These are phyloP conservation scores for Gliomastix tumulicola DNA, from an alignment of 2,329 filamentous ascomycete species.

Conservation along the genomic window DNA sequence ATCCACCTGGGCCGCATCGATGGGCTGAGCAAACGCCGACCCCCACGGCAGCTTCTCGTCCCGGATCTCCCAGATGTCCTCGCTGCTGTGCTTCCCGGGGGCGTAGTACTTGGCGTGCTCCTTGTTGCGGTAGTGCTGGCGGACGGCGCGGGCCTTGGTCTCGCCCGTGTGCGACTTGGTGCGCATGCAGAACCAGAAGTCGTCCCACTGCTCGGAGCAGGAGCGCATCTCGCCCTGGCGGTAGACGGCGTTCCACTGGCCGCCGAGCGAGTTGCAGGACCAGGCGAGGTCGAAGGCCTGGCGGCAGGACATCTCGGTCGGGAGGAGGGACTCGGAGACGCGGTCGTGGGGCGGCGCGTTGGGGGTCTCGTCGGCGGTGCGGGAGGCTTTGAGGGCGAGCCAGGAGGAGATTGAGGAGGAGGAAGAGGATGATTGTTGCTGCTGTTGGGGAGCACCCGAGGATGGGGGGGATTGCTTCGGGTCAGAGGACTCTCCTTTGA, in stretches of 20 bases:
- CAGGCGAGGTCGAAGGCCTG: slow-evolving; percentile 88
- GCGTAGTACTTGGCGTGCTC: slow-evolving; percentile 61
- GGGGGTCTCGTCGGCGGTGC: slow-evolving; percentile 9
- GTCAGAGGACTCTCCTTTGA: slow-evolving; percentile 12
- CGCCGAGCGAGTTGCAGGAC: slow-evolving; percentile 86
- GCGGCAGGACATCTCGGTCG: slow-evolving; percentile 80
- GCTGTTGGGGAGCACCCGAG: slow-evolving; percentile 6
- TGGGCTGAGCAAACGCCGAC: slow-evolving; percentile 33
- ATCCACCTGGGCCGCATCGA: slow-evolving; percentile 26
- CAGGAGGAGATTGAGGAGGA: slow-evolving; percentile 16
- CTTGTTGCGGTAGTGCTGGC: slow-evolving; percentile 61
- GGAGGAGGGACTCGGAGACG: slow-evolving; percentile 64
- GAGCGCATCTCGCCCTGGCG: slow-evolving; percentile 70
- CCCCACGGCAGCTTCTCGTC: slow-evolving; percentile 48
- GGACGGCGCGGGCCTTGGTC: slow-evolving; percentile 54
- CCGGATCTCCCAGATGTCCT: slow-evolving; percentile 83
- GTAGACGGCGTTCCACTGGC: slow-evolving; percentile 89
- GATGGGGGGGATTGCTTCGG: not conserved
- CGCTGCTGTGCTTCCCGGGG: slow-evolving; percentile 61
- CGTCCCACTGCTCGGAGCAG: slow-evolving; percentile 81
- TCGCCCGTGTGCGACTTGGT: slow-evolving; percentile 56
- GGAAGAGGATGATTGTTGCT: slow-evolving; percentile 8
- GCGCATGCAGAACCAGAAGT: slow-evolving; percentile 98
- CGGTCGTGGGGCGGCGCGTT: slow-evolving; percentile 26
- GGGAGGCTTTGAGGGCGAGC: slow-evolving; percentile 24